These are phyloP conservation scores for Penicillium egyptiacum DNA, from an alignment of 495 filamentous ascomycete species.

Conservation along the genomic window DNA sequence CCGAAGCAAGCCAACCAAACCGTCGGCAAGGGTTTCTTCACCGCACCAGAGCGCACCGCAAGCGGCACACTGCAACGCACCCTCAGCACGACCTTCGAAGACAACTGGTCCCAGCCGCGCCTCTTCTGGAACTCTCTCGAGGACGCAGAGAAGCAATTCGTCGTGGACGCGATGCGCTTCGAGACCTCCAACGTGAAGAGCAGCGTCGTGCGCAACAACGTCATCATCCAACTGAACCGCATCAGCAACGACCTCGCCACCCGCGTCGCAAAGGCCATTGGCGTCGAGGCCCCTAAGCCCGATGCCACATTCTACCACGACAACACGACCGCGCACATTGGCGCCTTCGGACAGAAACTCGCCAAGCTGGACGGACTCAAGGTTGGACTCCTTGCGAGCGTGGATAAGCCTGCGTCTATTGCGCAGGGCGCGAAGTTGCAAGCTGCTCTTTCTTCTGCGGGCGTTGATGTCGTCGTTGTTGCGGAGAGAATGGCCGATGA, in stretches of 20 bases:
- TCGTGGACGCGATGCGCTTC: slow-evolving; percentile 78
- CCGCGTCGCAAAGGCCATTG: slow-evolving; percentile 65
- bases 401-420: slow-evolving; percentile 38
- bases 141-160: slow-evolving; percentile 69
- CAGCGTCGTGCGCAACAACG: slow-evolving; percentile 54
- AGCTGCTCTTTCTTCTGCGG: slow-evolving; percentile 41
- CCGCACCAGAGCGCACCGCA: slow-evolving; percentile 55
- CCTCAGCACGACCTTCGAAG: slow-evolving; percentile 64
- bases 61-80: slow-evolving; percentile 58
- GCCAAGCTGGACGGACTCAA: slow-evolving; percentile 62
- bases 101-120: slow-evolving; percentile 75
- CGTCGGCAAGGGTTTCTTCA: slow-evolving; percentile 73
- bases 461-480: slow-evolving; percentile 60
- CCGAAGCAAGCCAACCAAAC: slow-evolving; percentile 71
- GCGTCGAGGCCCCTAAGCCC: slow-evolving; percentile 53
- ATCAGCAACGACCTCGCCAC: slow-evolving; percentile 67
- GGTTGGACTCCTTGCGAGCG: slow-evolving; percentile 64
- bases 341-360: slow-evolving; percentile 58
- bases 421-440: slow-evolving; percentile 50
- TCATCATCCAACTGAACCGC: slow-evolving; percentile 68
- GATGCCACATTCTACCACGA: slow-evolving; percentile 68
- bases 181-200: slow-evolving; percentile 63
- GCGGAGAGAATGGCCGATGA: slow-evolving; percentile 57
- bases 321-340: slow-evolving; percentile 64
- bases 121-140: slow-evolving; percentile 77